Percentiles rank a stretch among this genome's conserved stretches.
phyloP scores from a whole-genome alignment of 768 basidiomycete genomes.

The Mycena polygramma region DNA sequence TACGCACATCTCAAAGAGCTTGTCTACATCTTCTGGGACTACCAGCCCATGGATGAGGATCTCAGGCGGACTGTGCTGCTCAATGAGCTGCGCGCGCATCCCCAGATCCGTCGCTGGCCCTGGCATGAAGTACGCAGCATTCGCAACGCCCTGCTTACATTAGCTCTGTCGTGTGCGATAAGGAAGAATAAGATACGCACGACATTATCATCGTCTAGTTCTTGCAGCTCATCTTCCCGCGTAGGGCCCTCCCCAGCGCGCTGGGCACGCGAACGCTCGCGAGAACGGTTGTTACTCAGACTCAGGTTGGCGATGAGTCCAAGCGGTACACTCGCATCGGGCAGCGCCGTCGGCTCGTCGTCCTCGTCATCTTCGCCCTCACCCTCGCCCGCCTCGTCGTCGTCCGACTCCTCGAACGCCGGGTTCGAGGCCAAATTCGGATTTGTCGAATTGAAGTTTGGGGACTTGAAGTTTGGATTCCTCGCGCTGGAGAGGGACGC shows the following conservation, averaged over 20 bases:
- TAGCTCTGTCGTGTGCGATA: slow-evolving; percentile 2
- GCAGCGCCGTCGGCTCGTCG: slow-evolving; percentile 62
- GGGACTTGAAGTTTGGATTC: slow-evolving; percentile 12
- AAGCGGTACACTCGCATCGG: slow-evolving; percentile 80
- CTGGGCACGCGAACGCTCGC: slow-evolving; percentile 52
- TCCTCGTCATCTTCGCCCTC: slow-evolving; percentile 51
- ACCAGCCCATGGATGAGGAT: slow-evolving; percentile 87
- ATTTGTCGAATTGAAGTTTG: slow-evolving; percentile 23
- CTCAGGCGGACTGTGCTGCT: slow-evolving; percentile 84
- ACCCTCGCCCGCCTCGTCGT: slow-evolving; percentile 28
- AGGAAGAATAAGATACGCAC: slow-evolving; percentile 52
- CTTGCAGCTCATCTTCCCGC: slow-evolving; percentile 52
- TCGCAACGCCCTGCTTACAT: slow-evolving; percentile 76
- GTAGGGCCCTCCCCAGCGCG: slow-evolving; percentile 49
- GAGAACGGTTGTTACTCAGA: slow-evolving; percentile 66
- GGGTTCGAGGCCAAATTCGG: slow-evolving; percentile 33
- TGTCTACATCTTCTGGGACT: slow-evolving; percentile 82
- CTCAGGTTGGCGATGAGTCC: slow-evolving; percentile 82
- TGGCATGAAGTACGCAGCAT: slow-evolving; percentile 84
- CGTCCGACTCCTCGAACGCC: slow-evolving; percentile 33
- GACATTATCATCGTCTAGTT: slow-evolving; percentile 74
- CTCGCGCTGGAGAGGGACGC: slow-evolving; percentile 1
- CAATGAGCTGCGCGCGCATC: slow-evolving; percentile 79
- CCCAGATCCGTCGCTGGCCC: slow-evolving; percentile 81
- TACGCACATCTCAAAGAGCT: slow-evolving; percentile 86